phyloP scores from a whole-genome alignment of 169 alveolate genomes.

The Amoebophrya sp. region DNA sequence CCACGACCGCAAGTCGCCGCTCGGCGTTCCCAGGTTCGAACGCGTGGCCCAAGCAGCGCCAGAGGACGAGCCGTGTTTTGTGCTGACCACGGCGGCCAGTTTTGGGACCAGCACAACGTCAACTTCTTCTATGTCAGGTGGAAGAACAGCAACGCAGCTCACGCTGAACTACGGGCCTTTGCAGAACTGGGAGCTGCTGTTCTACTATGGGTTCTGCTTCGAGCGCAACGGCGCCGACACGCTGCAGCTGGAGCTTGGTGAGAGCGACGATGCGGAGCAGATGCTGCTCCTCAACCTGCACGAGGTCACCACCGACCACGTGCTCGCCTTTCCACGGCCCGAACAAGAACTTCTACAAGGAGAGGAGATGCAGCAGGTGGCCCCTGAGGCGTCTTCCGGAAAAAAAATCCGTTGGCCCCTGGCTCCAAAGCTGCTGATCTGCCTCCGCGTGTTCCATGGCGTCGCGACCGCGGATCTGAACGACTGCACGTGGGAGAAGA shows the following conservation, averaged over 20 bases:
- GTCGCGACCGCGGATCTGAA: not conserved
- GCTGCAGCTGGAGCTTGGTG: not conserved
- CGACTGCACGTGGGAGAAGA: not conserved
- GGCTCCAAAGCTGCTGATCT: not conserved
- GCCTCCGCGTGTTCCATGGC: not conserved
- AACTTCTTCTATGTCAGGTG: no score
- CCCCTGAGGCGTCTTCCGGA: no score
- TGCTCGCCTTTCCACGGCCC: not conserved
- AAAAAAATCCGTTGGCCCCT: no score
- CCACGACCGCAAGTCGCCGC: not conserved
- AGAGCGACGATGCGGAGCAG: not conserved
- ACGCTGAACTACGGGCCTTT: not conserved
- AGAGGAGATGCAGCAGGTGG: not conserved
- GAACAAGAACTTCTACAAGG: not conserved
- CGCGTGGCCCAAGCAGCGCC: no score
- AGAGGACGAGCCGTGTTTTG: no score
- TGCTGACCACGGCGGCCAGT: no score
- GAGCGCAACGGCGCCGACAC: not conserved
- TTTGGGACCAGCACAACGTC: no score
- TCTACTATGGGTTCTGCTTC: not conserved
- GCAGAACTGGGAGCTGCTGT: not conserved
- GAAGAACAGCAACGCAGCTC: not conserved
- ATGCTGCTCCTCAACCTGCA: not conserved
- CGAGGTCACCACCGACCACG: not conserved
- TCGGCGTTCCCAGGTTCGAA: not conserved